A percentile compares a stretch with the other conserved stretches of the same genome.
Conservation (phyloP, 345 rosid species). For the Populus deltoides region DNA sequence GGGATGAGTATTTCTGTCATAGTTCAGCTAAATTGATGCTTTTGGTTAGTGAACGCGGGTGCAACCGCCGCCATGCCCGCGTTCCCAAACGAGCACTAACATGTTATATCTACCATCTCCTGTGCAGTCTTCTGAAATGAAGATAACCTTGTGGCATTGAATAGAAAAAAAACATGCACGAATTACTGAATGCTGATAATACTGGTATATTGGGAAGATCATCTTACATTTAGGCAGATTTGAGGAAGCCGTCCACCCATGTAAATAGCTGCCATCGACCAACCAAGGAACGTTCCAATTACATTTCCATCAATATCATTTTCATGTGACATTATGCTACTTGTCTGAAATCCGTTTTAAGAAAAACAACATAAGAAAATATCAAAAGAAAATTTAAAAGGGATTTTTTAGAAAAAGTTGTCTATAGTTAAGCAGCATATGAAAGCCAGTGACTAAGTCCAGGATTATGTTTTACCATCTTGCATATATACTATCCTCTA, state of each 20-base stretch:
- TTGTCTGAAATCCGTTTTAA: slow-evolving; percentile 38
- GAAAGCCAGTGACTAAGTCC: slow-evolving; percentile 1
- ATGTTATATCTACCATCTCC: background rate
- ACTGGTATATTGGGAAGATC: background rate
- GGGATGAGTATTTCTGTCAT: background rate
- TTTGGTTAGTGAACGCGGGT: background rate
- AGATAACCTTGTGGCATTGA: background rate
- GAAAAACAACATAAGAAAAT: background rate
- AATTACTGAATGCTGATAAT: background rate
- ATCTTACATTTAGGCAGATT: slow-evolving; percentile 70
- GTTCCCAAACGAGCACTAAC: background rate
- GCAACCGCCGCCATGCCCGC: background rate
- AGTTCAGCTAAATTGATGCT: background rate
- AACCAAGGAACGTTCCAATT: slow-evolving; percentile 61
- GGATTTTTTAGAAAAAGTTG: background rate
- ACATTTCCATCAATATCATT: slow-evolving; percentile 34
- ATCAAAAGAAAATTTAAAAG: background rate
- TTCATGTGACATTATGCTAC: slow-evolving; percentile 29
- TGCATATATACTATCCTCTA: background rate
- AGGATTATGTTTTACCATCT: background rate
- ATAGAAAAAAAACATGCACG: background rate
- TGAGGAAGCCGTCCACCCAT: slow-evolving; percentile 95
- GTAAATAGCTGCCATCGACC: slow-evolving; percentile 87
- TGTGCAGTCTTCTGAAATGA: background rate
- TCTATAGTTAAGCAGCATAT: background rate